Conservation (phyloP, 208 protist species). For the Crithidia expoeki region DNA sequence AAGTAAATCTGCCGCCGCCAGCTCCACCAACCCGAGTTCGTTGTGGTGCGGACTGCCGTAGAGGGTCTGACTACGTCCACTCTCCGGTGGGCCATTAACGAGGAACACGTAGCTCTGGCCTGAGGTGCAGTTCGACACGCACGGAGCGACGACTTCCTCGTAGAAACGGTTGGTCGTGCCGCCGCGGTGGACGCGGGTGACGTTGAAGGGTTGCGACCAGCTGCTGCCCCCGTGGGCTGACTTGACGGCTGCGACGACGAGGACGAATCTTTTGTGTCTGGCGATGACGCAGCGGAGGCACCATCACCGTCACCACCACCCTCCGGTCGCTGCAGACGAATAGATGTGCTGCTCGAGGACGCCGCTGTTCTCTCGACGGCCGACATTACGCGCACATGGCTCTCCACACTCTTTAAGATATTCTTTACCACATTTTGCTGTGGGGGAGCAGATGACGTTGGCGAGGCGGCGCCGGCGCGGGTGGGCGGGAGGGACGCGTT, state of each 20-base stretch:
- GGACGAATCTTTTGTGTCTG: neutral
- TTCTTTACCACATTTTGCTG: slow-evolving; percentile 50
- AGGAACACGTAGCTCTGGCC: slow-evolving; percentile 89
- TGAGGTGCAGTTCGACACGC: slow-evolving; percentile 72
- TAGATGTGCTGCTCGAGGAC: slow-evolving; percentile 74
- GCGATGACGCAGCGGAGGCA: slow-evolving; percentile 3
- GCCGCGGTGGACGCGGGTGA: slow-evolving; percentile 82
- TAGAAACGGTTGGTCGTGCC: slow-evolving; percentile 72
- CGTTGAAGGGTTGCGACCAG: slow-evolving; percentile 71
- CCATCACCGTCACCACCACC: slow-evolving; percentile 14
- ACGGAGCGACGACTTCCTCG: slow-evolving; percentile 80
- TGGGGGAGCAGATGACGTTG: neutral
- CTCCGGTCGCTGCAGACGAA: slow-evolving; percentile 57
- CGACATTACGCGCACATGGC: slow-evolving; percentile 85
- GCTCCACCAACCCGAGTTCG: slow-evolving; percentile 81
- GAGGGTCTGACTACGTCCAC: slow-evolving; percentile 85
- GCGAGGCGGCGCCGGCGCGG: slow-evolving; percentile 1
- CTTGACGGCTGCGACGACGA: slow-evolving; percentile 22
- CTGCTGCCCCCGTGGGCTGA: neutral
- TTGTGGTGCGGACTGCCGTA: slow-evolving; percentile 86
- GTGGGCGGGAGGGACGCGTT: slow-evolving; percentile 11
- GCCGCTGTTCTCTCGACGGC: slow-evolving; percentile 67
- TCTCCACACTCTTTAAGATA: slow-evolving; percentile 82
- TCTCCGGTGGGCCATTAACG: slow-evolving; percentile 73
- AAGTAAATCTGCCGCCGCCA: slow-evolving; percentile 74